Conservation (phyloP, 306 rosid species). For the Biancaea sappan region DNA sequence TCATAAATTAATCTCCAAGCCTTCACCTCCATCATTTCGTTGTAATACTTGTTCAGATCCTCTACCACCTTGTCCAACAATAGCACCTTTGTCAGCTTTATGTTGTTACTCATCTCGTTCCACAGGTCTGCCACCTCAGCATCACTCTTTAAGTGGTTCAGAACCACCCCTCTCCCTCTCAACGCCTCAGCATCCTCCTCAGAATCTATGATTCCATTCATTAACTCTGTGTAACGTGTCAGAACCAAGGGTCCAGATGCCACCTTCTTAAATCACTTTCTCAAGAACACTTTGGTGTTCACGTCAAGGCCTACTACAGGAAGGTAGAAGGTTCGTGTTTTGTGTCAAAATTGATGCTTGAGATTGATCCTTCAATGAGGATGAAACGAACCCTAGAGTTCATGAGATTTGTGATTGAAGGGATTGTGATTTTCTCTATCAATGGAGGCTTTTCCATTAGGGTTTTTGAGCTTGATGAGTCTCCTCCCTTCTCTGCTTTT, state of each 20-base stretch:
- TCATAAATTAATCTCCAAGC: conserved; percentile 34
- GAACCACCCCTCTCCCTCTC: conserved; percentile 44
- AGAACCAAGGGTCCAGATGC: conserved; percentile 57
- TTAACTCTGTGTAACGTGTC: conserved; percentile 54
- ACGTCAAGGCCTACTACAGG: conserved; percentile 50
- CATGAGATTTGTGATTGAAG: conserved; percentile 54
- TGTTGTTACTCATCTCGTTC: conserved; percentile 65
- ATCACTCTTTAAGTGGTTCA: conserved; percentile 63
- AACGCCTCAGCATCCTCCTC: conserved; percentile 53
- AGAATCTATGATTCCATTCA: conserved; percentile 63
- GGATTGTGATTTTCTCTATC: conserved; percentile 72
- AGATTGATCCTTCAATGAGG: conserved; percentile 48
- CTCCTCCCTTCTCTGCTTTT: not conserved
- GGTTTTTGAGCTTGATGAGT: not conserved
- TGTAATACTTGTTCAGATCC: conserved; percentile 57
- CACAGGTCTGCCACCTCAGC: conserved; percentile 49
- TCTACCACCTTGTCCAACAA: conserved; percentile 57
- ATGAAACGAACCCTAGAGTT: conserved; percentile 51
- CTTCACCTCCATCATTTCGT: conserved; percentile 52
- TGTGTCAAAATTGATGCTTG: conserved; percentile 51
- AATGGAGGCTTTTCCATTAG: conserved; percentile 51
- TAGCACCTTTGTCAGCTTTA: conserved; percentile 59
- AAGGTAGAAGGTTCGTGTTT: conserved; percentile 53
- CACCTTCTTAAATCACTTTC: conserved; percentile 64
- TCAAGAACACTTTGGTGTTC: conserved; percentile 49